Conservation (phyloP, 257 asterid species). For the Petrea volubilis region DNA sequence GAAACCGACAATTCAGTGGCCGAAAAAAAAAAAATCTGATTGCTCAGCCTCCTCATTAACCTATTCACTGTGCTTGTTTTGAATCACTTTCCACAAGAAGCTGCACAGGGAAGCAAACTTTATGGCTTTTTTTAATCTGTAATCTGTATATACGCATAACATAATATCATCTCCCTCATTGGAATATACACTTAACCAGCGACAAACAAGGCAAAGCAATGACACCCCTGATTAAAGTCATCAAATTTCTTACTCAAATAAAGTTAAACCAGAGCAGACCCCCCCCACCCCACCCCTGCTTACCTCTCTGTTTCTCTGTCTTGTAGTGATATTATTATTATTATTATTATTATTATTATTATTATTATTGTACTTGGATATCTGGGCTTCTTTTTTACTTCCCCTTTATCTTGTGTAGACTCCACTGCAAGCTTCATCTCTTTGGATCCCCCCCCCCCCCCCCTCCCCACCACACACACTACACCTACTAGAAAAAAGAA, state of each 20-base stretch:
- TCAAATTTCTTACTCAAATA: slow-evolving; percentile 2
- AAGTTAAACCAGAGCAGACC: slow-evolving; percentile 28
- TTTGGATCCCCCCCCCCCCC: slow-evolving; percentile 2
- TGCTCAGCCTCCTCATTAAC: slow-evolving; percentile 34
- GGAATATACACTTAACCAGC: slow-evolving; percentile 27
- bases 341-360: not conserved
- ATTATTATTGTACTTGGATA: slow-evolving; percentile 23
- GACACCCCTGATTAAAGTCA: slow-evolving; percentile 32
- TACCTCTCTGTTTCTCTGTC: slow-evolving; percentile 35
- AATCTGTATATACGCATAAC: not conserved
- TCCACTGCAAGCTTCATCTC: slow-evolving; percentile 31
- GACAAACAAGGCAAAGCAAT: slow-evolving; percentile 31
- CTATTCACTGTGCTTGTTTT: slow-evolving; percentile 19
- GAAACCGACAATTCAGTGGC: slow-evolving; percentile 23
- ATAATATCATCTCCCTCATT: not conserved
- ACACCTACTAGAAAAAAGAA: not conserved
- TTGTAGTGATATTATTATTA: not conserved
- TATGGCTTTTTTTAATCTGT: not conserved
- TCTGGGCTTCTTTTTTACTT: slow-evolving; percentile 8
- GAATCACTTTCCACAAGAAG: slow-evolving; percentile 18
- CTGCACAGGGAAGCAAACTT: slow-evolving; percentile 9
- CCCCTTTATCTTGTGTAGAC: slow-evolving; percentile 17
- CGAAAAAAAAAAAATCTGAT: not conserved
- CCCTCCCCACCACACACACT: slow-evolving; percentile 19
- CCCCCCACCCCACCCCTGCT: not conserved